Evolutionary conservation across 139 green algal species (phyloP).

Genomic region (Auxenochlorella pyrenoidosa): DNA sequence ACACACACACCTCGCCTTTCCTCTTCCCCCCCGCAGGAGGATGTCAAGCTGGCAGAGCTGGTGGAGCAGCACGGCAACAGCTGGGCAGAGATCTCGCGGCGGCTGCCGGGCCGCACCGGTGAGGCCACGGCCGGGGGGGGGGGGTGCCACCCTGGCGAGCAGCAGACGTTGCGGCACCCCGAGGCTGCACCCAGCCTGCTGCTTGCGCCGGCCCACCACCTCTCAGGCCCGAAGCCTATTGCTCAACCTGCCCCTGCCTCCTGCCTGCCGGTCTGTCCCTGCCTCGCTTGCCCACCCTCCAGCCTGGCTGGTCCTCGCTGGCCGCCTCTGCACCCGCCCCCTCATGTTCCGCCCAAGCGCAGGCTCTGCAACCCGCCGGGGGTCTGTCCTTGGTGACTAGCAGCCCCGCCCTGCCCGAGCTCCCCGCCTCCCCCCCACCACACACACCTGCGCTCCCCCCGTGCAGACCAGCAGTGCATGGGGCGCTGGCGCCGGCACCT

Average conservation of each 20-base stretch:
- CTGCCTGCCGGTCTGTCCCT: too few relatives aligned
- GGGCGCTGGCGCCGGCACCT: conserved; percentile 85
- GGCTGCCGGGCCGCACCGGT: conserved; percentile 26
- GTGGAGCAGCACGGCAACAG: conserved; percentile 63
- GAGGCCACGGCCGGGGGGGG: neutral
- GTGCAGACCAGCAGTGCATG: conserved; percentile 94
- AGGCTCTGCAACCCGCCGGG: too few relatives aligned
- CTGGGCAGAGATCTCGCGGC: conserved; percentile 83
- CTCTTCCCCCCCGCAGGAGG: conserved; percentile 62
- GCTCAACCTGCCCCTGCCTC: neutral
- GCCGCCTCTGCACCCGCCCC: too few relatives aligned
- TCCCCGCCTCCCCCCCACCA: too few relatives aligned
- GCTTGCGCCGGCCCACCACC: neutral
- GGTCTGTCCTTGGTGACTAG: too few relatives aligned
- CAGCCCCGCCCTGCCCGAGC: too few relatives aligned
- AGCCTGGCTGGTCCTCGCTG: too few relatives aligned
- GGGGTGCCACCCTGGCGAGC: too few relatives aligned
- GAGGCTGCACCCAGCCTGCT: neutral
- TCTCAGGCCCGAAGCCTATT: neutral
- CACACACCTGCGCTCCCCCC: neutral
- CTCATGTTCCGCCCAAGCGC: too few relatives aligned
- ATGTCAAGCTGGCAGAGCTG: conserved; percentile 65
- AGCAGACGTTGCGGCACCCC: too few relatives aligned
- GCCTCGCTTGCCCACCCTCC: too few relatives aligned
- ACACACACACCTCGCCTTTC: too few relatives aligned